Evolutionary conservation across 352 stramenopile genomes (phyloP), one percentile per base, ranked within the genome.

Genomic region (Phytophthora pisi): DNA sequence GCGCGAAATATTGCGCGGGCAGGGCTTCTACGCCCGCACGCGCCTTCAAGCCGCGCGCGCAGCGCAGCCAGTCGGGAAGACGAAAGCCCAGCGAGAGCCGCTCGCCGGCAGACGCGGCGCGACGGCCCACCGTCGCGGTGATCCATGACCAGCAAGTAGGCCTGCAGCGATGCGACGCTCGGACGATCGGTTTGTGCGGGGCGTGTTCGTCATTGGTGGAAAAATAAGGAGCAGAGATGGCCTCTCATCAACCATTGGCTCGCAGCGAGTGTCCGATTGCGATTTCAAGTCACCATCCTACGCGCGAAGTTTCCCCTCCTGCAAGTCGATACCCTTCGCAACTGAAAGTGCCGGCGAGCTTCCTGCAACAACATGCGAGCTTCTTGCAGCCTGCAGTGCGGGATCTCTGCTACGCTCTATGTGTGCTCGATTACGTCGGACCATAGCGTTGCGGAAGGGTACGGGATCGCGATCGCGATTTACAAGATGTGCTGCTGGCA

Each of bases 141-240:
- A 64, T 69, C 61, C 47, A 34, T 40, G 28, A 51, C 26, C 20
- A 63, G 42, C 46, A 30, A n/a, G 15, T 20, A 15, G 40, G 40
- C 11, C 31, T 38, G 7, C 31, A 10, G 40, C 62, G 53, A 68
- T 63, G n/a, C 9, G 51, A 63, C 61, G 61, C 36, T 52, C 30
- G 7, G 3, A 45, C 28, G 5, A 47, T 61, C 55, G 28, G 2
- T 26, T 57, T 42, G 38, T n/a, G 15, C 23, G 16, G 18, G 40
- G 5, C 10, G 15, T 45, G 63, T 61, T 71, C 57, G 57, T 67
- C 57, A 71, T 71, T 71, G 57, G 64, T 45, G 23, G 56, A 67
- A 67, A 71, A 28, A 28, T 47, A 53, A 24, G 45, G n/a, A 10
- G 11, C 38, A 69, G 62, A 49, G 38, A 16, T 28, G 62, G 53